Conservation (phyloP, 768 basidiomycete species). For the Stropharia rugosoannulata region DNA sequence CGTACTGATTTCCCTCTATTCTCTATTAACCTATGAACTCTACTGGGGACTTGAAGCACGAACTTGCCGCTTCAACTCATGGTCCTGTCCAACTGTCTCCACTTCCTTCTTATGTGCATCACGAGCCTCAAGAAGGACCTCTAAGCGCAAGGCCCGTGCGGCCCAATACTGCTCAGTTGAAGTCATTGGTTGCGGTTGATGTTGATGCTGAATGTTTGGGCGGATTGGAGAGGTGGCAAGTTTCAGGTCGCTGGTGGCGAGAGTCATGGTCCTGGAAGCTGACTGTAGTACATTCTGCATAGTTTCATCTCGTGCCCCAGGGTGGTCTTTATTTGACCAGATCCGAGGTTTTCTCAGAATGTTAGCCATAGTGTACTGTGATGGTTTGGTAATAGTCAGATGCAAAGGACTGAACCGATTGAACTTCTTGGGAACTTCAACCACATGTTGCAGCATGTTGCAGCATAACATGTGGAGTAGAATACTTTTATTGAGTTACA, state of each 20-base stretch:
- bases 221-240: neutral
- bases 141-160: conserved; percentile 61
- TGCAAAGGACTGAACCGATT: neutral
- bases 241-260: neutral
- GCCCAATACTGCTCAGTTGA: conserved; percentile 65
- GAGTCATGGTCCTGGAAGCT: conserved; percentile 1
- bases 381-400: neutral
- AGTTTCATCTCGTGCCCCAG: neutral
- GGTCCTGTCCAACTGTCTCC: conserved; percentile 33
- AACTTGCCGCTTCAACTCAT: conserved; percentile 49
- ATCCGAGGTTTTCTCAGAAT: neutral
- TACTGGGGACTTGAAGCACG: conserved; percentile 16
- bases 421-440: neutral
- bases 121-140: conserved; percentile 53
- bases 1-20: conserved; percentile 42
- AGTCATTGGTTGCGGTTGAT: conserved; percentile 18
- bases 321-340: neutral
- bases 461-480: neutral
- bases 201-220: neutral
- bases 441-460: neutral
- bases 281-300: neutral
- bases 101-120: conserved; percentile 51
- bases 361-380: neutral
- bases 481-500: neutral
- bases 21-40: conserved; percentile 26